Conservation (phyloP, 257 asterid species). For the Sherardia arvensis region DNA sequence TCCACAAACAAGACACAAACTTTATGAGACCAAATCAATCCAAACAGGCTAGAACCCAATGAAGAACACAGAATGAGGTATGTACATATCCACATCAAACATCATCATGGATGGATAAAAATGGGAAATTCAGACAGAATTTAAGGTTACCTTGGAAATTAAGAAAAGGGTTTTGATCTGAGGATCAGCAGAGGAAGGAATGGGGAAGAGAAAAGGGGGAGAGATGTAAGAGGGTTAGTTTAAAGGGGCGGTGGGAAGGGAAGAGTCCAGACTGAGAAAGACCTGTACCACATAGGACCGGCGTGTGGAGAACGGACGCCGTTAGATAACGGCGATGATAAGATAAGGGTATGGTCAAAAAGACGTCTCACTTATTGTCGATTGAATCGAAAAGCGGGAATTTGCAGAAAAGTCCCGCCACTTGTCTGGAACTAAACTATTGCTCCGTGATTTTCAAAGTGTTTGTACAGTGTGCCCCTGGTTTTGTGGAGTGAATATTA, state of each 20-base stretch:
- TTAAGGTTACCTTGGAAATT: slow-evolving; percentile 8
- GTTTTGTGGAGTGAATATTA: not conserved
- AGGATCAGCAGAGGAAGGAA: not conserved
- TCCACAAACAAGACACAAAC: slow-evolving; percentile 8
- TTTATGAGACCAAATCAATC: slow-evolving; percentile 13
- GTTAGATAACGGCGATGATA: slow-evolving; percentile 21
- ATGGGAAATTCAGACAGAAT: not conserved
- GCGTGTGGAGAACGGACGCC: slow-evolving; percentile 18
- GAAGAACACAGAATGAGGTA: not conserved
- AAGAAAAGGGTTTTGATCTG: not conserved
- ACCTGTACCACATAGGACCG: slow-evolving; percentile 18
- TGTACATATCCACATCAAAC: not conserved
- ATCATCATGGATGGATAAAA: not conserved
- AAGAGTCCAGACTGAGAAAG: slow-evolving; percentile 3
- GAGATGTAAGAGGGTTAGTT: not conserved
- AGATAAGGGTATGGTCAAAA: slow-evolving; percentile 7
- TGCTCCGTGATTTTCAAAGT: too few species aligned
- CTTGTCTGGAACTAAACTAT: too few species aligned
- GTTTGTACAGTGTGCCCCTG: not conserved
- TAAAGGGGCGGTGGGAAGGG: slow-evolving; percentile 13
- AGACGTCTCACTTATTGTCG: slow-evolving; percentile 7
- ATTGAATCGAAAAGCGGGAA: not conserved
- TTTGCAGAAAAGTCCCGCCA: not conserved
- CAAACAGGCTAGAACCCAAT: slow-evolving; percentile 3
- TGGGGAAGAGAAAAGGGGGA: not conserved